Evolutionary conservation across 495 filamentous ascomycete genomes (phyloP), one percentile per base, ranked within the genome.

Genomic region (Tuber borchii): DNA sequence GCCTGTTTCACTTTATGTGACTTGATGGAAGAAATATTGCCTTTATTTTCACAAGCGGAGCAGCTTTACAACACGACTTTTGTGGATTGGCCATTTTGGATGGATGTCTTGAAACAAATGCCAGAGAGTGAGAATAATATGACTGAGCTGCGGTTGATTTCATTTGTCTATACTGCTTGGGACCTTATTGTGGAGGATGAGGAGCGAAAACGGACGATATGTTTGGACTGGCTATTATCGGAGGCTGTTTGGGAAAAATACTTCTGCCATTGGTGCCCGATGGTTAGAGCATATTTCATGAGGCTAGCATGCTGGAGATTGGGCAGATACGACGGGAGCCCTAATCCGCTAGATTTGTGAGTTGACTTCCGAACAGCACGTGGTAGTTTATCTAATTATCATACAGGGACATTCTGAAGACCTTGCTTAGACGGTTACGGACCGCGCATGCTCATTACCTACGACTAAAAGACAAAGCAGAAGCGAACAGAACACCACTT

Each of bases 251-350:
- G 97, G 83, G 90, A 93, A 71, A 90, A 89, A 74, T 90, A 93
- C 78, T 99, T 99, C 85, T 94, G 91, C 82, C 93, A 97, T 83
- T 99, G 95, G 95, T 97, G 95, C 84, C 95, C 95, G 2, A 97
- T 99, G 95, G 94, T 97, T 42, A 89, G 95, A 76, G 92, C 94
- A 26, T 99, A 98, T 84, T 98, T 90, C 82, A 95, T 97, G 90
- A 93, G 95, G 51, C 83, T 99, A 48, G 83, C 97, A 22, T 97
- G 94, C 84, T 99, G 95, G 95, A 90, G 96, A 56, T 82, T 98
- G 19, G 95, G 90, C 74, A 87, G 95, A 74, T 93, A 92, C 81
- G 89, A 90, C 76, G 92, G 90, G 8, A 89, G 88, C 70, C 87
- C 88, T 12, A 89, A 89, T 48, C 86, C 88, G 45, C 82, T 91